phyloP scores from a whole-genome alignment of 176 grass and related monocot genomes.

The Avena eriantha region DNA sequence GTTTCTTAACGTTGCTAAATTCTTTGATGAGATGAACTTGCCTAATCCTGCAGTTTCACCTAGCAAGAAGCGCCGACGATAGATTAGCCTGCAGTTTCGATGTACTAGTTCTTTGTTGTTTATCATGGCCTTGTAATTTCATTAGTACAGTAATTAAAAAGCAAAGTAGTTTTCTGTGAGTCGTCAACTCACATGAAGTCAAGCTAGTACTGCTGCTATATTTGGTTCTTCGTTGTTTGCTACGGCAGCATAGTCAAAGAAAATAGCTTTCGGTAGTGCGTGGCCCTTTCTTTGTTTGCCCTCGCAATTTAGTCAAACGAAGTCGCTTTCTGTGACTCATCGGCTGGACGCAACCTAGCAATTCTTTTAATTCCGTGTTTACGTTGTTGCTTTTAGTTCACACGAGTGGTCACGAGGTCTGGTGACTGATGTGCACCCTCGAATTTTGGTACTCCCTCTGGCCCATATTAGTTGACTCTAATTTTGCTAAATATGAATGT shows the following conservation, averaged over 20 bases:
- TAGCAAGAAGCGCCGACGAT: neutral
- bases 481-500: no score
- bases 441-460: no score
- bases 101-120: neutral
- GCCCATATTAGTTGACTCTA: no score
- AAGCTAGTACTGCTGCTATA: neutral
- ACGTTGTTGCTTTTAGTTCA: neutral
- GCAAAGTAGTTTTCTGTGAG: neutral
- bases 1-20: slow-evolving; percentile 2
- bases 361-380: neutral
- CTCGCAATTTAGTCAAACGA: neutral
- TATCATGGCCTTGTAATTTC: neutral
- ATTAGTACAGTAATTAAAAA: neutral
- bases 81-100: neutral
- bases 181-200: neutral
- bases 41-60: neutral
- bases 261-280: neutral
- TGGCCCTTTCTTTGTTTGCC: neutral
- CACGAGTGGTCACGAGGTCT: no score
- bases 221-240: neutral
- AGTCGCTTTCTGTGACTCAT: neutral
- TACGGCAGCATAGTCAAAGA: neutral
- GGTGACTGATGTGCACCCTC: no score
- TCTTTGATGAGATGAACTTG: neutral
- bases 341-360: neutral